A percentile compares a stretch with the other conserved stretches of the same genome.
Conservation (phyloP, 2,329 filamentous ascomycete genomes). For the Talaromyces sp. region DNA sequence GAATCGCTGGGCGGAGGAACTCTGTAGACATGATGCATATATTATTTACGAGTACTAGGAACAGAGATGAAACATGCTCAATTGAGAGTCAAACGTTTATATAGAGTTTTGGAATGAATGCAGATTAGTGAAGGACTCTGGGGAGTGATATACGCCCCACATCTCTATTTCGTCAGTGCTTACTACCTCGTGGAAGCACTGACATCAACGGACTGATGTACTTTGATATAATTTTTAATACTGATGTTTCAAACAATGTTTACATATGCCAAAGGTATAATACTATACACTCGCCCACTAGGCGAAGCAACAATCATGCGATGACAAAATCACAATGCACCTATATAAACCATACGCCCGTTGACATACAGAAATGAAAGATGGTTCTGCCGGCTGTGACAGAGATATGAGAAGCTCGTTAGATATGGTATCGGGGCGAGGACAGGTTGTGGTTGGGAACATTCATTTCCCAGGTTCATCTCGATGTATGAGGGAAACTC, state of each 20-base stretch:
- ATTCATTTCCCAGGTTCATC: background rate
- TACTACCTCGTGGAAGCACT: background rate
- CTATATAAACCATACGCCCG: slow-evolving; percentile 35
- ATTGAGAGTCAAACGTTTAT: background rate
- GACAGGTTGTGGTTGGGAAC: background rate
- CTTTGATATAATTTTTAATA: background rate
- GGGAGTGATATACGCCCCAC: background rate
- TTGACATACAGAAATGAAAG: slow-evolving; percentile 34
- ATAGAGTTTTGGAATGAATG: background rate
- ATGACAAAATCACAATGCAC: slow-evolving; percentile 24
- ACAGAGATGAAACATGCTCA: background rate
- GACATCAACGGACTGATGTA: background rate
- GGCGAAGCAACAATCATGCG: slow-evolving; percentile 25
- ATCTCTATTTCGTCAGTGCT: background rate
- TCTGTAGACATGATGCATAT: background rate
- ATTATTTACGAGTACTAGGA: background rate
- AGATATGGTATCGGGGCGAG: background rate
- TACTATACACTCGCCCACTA: slow-evolving; percentile 25
- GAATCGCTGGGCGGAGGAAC: slow-evolving; percentile 67
- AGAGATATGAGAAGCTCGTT: slow-evolving; percentile 10
- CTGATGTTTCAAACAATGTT: background rate
- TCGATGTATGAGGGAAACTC: slow-evolving; percentile 3
- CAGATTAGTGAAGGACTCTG: background rate
- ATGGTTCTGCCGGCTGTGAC: slow-evolving; percentile 17
- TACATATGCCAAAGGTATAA: slow-evolving; percentile 18